phyloP scores from a whole-genome alignment of 495 filamentous ascomycete species.

The Aspergillus taichungensis region DNA sequence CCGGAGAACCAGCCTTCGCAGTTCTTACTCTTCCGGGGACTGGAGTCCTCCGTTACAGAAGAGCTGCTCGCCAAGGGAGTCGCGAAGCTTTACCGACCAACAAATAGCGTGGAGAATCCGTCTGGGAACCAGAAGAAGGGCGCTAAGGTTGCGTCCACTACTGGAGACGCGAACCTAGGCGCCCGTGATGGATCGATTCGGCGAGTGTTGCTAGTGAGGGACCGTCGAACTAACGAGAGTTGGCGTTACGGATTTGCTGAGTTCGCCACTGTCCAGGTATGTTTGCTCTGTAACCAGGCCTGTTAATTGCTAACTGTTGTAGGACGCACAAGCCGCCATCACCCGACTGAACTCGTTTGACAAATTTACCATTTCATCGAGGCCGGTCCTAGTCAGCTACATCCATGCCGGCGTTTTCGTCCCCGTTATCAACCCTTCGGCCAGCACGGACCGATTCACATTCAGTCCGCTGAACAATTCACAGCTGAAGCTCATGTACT shows the following conservation, averaged over 20 bases:
- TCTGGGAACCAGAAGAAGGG: slow-evolving; percentile 38
- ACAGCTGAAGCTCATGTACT: slow-evolving; percentile 65
- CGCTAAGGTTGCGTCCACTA: slow-evolving; percentile 66
- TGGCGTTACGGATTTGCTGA: slow-evolving; percentile 89
- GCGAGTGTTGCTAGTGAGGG: slow-evolving; percentile 71
- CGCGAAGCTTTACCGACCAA: slow-evolving; percentile 62
- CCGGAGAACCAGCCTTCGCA: slow-evolving; percentile 68
- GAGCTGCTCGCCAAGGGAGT: slow-evolving; percentile 71
- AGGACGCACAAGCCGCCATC: slow-evolving; percentile 74
- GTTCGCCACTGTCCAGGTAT: slow-evolving; percentile 57
- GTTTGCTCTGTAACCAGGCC: neutral
- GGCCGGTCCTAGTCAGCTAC: slow-evolving; percentile 63
- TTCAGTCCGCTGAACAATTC: slow-evolving; percentile 68
- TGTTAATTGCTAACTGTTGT: slow-evolving; percentile 4
- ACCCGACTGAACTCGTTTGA: slow-evolving; percentile 64
- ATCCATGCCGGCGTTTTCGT: slow-evolving; percentile 87
- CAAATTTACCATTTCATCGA: slow-evolving; percentile 79
- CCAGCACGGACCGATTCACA: slow-evolving; percentile 51
- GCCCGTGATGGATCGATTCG: slow-evolving; percentile 68
- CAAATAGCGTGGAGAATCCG: slow-evolving; percentile 12
- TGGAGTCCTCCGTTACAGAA: slow-evolving; percentile 69
- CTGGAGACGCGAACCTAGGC: slow-evolving; percentile 62
- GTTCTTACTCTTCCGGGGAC: slow-evolving; percentile 66
- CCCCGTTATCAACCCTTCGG: slow-evolving; percentile 51
- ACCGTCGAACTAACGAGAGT: slow-evolving; percentile 64